Evolutionary conservation across 208 protist genomes (phyloP).

Genomic region (Porcisia hertigi): DNA sequence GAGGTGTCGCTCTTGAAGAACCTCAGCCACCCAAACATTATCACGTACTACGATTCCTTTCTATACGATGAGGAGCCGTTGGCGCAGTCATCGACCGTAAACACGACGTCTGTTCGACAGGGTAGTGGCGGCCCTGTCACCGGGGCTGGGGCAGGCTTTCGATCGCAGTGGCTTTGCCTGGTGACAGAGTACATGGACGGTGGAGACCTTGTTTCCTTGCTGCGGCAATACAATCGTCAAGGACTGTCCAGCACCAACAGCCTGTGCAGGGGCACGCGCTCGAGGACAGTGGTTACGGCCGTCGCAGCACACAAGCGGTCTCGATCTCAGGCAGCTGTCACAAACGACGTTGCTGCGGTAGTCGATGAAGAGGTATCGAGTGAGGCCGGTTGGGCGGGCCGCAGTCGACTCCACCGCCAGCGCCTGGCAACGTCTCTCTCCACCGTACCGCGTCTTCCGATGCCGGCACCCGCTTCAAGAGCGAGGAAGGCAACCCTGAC

Average conservation of each 20-base stretch:
- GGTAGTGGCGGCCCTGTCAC: not conserved
- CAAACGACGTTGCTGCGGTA: not conserved
- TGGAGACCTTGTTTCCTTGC: constrained; percentile 62
- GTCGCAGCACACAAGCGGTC: not conserved
- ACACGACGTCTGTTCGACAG: not conserved
- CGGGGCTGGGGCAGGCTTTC: not conserved
- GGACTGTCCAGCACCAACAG: not conserved
- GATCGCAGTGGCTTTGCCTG: constrained; percentile 61
- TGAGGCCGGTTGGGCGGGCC: not conserved
- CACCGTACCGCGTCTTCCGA: not conserved
- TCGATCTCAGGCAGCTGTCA: not conserved
- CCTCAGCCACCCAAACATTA: constrained; percentile 79
- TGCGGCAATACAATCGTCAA: constrained; percentile 16
- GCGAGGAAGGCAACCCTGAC: not conserved
- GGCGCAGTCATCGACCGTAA: not conserved
- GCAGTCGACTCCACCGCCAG: constrained; percentile 10
- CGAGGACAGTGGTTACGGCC: not conserved
- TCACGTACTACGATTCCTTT: constrained; percentile 88
- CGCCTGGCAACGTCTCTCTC: constrained; percentile 5
- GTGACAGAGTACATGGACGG: constrained; percentile 89
- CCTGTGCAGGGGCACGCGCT: not conserved
- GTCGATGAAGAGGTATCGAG: not conserved
- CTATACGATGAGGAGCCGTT: constrained; percentile 40
- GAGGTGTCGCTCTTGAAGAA: constrained; percentile 79
- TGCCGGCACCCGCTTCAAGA: not conserved